Base-by-base conservation (phyloP, 805 yeast genomes). In the Candida nitratophila region DNA sequence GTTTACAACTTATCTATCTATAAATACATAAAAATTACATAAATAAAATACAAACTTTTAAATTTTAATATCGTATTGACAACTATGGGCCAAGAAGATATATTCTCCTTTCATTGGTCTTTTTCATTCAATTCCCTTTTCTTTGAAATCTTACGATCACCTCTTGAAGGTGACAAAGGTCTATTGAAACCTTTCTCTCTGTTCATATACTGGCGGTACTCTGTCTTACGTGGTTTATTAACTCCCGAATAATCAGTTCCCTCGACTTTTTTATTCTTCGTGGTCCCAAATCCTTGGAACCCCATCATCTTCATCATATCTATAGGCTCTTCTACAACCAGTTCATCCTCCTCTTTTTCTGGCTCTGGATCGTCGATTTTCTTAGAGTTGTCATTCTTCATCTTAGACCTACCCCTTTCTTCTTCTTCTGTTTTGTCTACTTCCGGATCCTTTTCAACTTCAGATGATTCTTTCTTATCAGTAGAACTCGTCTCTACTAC, bases 161-260 rank as follows among this genome's bases (percentile, higher is more conserved):
- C 51, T n/a, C 68, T 60, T 4, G 63, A 57, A 1, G 81, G 82
- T 2, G 81, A 76, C 33, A 77, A 56, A 1, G 77, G 71, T 43
- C 83, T 60, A 51, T 76, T 77, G 57, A 75, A 76, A 3, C 82
- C 82, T 49, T 73, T 74, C 14, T 59, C 67, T 44, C 81, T 61
- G 54, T 77, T 78, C 79, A 77, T 77, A 49, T 79, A 79, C 57
- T 78, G 83, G 52, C 84, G 65, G 53, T 75, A 79, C 35, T 70
- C 70, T 0, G 76, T 62, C 43, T 66, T 66, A 43, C 61, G 63
- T 30, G 66, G 61, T 44, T 63, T 63, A 2, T 60, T 63, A 0
- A 66, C 64, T 1, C 78, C 80, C 24, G 55, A 60, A 17, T 72
- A 73, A 43, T 68, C 66, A 3, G 72, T 59, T 2, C 78, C 80